Conservation (phyloP, 2,329 filamentous ascomycete species). For the Cryphonectria radicalis region DNA sequence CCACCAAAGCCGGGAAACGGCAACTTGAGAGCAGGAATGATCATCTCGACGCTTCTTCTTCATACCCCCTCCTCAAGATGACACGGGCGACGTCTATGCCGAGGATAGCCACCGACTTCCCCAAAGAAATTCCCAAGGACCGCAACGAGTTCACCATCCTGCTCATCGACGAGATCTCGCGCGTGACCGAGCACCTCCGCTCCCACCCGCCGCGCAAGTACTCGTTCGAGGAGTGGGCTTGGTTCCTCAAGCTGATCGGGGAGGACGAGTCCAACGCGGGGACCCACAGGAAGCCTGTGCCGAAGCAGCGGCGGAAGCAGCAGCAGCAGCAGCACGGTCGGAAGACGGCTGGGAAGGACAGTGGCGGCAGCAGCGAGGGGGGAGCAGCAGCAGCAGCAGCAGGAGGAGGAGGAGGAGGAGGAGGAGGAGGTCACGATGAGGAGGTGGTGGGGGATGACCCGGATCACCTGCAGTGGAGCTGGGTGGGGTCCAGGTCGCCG, state of each 20-base stretch:
- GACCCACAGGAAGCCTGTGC: slow-evolving; percentile 50
- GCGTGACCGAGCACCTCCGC: slow-evolving; percentile 66
- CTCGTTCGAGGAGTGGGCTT: slow-evolving; percentile 83
- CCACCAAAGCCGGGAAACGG: neutral
- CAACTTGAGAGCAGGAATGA: slow-evolving; percentile 1
- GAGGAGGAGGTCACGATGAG: slow-evolving; percentile 4
- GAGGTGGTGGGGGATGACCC: slow-evolving; percentile 22
- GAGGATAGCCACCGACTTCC: slow-evolving; percentile 38
- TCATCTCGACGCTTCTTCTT: slow-evolving; percentile 12
- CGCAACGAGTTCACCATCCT: slow-evolving; percentile 62
- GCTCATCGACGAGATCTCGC: slow-evolving; percentile 73
- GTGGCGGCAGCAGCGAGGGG: slow-evolving; percentile 1
- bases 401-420: neutral
- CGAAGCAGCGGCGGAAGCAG: slow-evolving; percentile 21
- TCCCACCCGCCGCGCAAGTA: slow-evolving; percentile 66
- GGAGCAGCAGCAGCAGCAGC: slow-evolving; percentile 8
- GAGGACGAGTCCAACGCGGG: slow-evolving; percentile 60
- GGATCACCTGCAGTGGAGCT: slow-evolving; percentile 63
- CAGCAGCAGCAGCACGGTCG: slow-evolving; percentile 12
- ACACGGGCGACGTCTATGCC: slow-evolving; percentile 37
- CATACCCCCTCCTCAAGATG: slow-evolving; percentile 24
- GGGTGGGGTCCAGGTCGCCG: slow-evolving; percentile 71
- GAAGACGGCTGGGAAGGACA: neutral
- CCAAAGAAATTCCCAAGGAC: slow-evolving; percentile 46
- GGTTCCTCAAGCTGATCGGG: slow-evolving; percentile 79